These are phyloP conservation scores for Anastatica hierochuntica DNA, from an alignment of 345 rosid species.

Conservation along the genomic window DNA sequence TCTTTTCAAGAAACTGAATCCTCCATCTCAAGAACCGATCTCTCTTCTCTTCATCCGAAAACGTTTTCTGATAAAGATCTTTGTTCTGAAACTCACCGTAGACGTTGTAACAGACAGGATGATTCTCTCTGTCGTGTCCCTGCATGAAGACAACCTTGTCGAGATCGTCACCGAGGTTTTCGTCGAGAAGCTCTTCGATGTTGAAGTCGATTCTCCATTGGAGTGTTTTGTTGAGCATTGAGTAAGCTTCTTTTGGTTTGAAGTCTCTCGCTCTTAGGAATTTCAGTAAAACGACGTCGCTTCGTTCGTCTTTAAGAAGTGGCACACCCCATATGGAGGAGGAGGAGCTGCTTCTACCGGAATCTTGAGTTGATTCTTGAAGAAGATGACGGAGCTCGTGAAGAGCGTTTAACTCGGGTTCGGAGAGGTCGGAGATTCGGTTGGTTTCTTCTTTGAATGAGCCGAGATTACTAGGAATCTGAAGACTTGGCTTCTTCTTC, in stretches of 20 bases:
- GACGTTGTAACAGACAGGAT: conserved; percentile 31
- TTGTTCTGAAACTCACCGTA: conserved; percentile 34
- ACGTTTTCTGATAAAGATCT: conserved; percentile 25
- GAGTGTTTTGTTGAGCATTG: conserved; percentile 65
- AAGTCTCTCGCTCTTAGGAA: conserved; percentile 83
- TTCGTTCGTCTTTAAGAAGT: conserved; percentile 59
- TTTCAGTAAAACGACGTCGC: conserved; percentile 63
- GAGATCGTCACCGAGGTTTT: conserved; percentile 21
- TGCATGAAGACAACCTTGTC: conserved; percentile 30
- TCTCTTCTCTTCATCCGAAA: conserved; percentile 29
- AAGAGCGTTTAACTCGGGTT: conserved; percentile 34
- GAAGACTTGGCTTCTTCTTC: conserved; percentile 23
- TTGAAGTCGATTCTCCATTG: conserved; percentile 64
- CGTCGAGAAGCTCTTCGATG: conserved; percentile 33
- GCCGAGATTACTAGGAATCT: conserved; percentile 28
- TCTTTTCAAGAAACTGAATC: conserved; percentile 33
- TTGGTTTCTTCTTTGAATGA: conserved; percentile 72
- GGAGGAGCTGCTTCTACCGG: conserved; percentile 24
- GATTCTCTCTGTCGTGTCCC: conserved; percentile 23
- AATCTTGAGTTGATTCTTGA: conserved; percentile 30
- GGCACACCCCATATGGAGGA: conserved; percentile 64
- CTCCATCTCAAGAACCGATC: conserved; percentile 33
- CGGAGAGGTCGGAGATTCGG: conserved; percentile 45
- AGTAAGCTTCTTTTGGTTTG: conserved; percentile 55
- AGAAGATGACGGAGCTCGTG: conserved; percentile 34